phyloP scores from a whole-genome alignment of 2,329 filamentous ascomycete species.

The Fusarium luffae region DNA sequence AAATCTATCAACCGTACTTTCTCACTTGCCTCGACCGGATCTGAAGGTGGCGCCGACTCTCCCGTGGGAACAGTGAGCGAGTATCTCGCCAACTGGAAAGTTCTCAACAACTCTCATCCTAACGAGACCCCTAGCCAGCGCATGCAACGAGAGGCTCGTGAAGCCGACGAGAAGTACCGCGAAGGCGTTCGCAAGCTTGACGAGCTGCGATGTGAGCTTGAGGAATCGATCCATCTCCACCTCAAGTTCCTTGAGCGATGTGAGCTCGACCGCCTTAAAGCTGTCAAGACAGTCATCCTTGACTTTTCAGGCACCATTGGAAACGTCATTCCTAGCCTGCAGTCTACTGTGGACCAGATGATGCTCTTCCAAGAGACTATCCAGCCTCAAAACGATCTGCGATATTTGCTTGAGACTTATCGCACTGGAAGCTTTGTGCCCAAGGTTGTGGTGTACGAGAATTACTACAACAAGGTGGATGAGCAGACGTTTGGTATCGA shows the following conservation, averaged over 20 bases:
- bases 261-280: conserved; percentile 94
- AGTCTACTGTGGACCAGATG: conserved; percentile 98
- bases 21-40: conserved; percentile 73
- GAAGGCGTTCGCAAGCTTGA: conserved; percentile 86
- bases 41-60: conserved; percentile 68
- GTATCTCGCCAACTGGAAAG: conserved; percentile 92
- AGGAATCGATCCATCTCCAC: conserved; percentile 93
- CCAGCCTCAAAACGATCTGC: conserved; percentile 88
- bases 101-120: conserved; percentile 82
- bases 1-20: conserved; percentile 80
- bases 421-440: conserved; percentile 93
- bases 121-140: conserved; percentile 92
- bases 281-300: conserved; percentile 96
- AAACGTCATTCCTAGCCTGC: conserved; percentile 96
- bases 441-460: conserved; percentile 93
- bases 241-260: conserved; percentile 97
- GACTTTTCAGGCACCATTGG: conserved; percentile 98
- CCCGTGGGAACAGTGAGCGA: conserved; percentile 88
- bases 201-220: conserved; percentile 89
- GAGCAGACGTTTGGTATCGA: conserved; percentile 98
- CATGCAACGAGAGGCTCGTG: conserved; percentile 86
- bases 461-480: conserved; percentile 98
- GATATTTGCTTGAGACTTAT: conserved; percentile 97
- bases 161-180: conserved; percentile 96
- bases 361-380: conserved; percentile 99